Evolutionary conservation across 768 basidiomycete genomes (phyloP), one percentile per base, ranked within the genome.

Genomic region (Russula lepida): DNA sequence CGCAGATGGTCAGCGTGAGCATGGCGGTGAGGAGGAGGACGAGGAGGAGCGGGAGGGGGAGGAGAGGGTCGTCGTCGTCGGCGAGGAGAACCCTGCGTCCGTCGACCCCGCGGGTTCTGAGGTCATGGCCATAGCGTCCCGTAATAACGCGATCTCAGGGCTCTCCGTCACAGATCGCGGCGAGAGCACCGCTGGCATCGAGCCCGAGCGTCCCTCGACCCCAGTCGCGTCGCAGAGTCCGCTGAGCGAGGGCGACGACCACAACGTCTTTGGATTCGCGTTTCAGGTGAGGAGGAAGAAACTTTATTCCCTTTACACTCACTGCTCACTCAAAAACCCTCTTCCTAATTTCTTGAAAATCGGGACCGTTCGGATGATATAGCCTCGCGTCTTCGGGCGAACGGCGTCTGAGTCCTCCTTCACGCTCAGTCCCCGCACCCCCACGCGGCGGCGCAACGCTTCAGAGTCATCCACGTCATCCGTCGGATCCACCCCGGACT

Each of bases 1-100:
- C 66, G 75, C 80, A 64, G 87, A 84, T 62, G 84, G 86, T 64
- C 88, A 92, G 74, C 79, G 77, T 73, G 78, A 79, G 68, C 73
- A 72, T 69, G 77, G 76, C 68, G 76, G 74, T 65, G 72, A 70
- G 66, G 77, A 76, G 69, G 67, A 69, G 54, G 71, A 69, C 58
- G 72, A 71, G 48, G 59, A 55, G 54, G 72, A 54, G 37, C 27
- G 28, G 39, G 53, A 39, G 8, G 39, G 28, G 19, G 37, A 60
- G 21, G 69, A 70, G 39, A 66, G 69, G 58, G 66, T 57, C 23
- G 58, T 55, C 23, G 58, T 55, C 30, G 58, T 58, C 28, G 57
- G 63, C 61, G 65, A 58, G 27, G 57, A 58, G 41, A 53, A 37
- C 41, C 25, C 30, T 6, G 23, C 50, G 41, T 12, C 47, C 15